These are phyloP conservation scores for Paralagenidium karlingii DNA, from an alignment of 352 stramenopile genomes.

Conservation along the genomic window DNA sequence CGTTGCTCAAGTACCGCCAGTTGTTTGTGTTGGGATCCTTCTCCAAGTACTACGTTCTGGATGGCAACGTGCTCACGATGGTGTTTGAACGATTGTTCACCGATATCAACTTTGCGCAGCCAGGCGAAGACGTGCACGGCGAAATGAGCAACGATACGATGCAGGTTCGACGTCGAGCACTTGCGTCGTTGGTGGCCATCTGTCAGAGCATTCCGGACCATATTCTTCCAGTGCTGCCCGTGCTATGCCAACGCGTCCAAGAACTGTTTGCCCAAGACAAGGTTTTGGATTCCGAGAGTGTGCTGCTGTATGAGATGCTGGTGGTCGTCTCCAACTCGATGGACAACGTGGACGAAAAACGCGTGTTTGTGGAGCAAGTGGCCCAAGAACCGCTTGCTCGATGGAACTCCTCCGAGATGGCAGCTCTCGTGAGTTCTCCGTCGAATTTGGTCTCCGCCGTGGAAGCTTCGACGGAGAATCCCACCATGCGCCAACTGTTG, in stretches of 20 bases:
- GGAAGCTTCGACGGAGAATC: constrained; percentile 17
- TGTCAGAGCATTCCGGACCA: constrained; percentile 60
- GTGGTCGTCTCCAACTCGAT: constrained; percentile 75
- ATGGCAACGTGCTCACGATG: constrained; percentile 33
- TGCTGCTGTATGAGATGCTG: constrained; percentile 74
- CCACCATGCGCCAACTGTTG: constrained; percentile 29
- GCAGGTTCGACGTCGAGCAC: constrained; percentile 46
- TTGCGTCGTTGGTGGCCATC: constrained; percentile 63
- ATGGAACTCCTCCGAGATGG: constrained; percentile 61
- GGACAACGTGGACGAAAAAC: constrained; percentile 36
- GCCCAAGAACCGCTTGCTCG: constrained; percentile 45
- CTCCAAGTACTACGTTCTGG: constrained; percentile 60
- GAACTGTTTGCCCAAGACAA: constrained; percentile 54
- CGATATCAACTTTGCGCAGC: constrained; percentile 57
- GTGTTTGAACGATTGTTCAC: constrained; percentile 71
- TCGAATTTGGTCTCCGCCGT: constrained; percentile 43
- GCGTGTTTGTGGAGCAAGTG: constrained; percentile 58
- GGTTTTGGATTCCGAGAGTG: constrained; percentile 62
- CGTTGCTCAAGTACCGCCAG: constrained; percentile 63
- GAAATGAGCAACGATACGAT: constrained; percentile 58
- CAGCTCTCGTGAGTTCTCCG: constrained; percentile 33
- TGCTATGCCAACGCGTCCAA: constrained; percentile 51
- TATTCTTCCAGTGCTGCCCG: constrained; percentile 61
- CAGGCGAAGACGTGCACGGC: constrained; percentile 47
- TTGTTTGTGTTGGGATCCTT: constrained; percentile 55